Evolutionary conservation across 352 stramenopile genomes (phyloP).

Genomic region (Phytophthora aleatoria): DNA sequence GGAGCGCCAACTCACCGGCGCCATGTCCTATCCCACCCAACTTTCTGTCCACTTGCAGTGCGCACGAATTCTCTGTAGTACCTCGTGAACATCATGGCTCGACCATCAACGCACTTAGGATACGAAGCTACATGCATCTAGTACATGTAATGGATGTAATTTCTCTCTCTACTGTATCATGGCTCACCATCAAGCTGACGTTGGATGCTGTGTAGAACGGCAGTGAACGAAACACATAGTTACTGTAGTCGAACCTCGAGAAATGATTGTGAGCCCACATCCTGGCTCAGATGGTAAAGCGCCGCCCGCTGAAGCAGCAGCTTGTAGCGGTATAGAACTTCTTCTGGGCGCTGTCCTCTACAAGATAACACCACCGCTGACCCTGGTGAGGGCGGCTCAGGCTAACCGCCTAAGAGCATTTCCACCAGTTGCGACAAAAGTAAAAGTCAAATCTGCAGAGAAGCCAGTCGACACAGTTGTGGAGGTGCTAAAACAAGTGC

Average conservation of each 20-base stretch:
- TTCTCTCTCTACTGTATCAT: too few species aligned
- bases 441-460: too few species aligned
- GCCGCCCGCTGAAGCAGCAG: neutral
- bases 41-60: constrained; percentile 19
- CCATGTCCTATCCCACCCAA: constrained; percentile 23
- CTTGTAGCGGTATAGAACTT: neutral
- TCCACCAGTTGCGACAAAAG: too few species aligned
- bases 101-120: neutral
- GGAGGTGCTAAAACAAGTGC: too few species aligned
- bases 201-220: neutral
- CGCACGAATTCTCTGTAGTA: neutral
- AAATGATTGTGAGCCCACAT: constrained; percentile 5
- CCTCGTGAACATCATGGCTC: constrained; percentile 6
- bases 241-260: constrained; percentile 8
- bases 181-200: neutral
- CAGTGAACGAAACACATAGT: constrained; percentile 1
- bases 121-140: too few species aligned
- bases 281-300: neutral
- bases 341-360: too few species aligned
- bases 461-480: too few species aligned
- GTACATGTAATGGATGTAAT: too few species aligned
- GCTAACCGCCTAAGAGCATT: too few species aligned
- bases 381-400: neutral
- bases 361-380: neutral
- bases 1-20: neutral